Percentiles rank a stretch among this genome's conserved stretches.
phyloP scores from a whole-genome alignment of 345 rosid genomes.

The Aquilaria sinensis region DNA sequence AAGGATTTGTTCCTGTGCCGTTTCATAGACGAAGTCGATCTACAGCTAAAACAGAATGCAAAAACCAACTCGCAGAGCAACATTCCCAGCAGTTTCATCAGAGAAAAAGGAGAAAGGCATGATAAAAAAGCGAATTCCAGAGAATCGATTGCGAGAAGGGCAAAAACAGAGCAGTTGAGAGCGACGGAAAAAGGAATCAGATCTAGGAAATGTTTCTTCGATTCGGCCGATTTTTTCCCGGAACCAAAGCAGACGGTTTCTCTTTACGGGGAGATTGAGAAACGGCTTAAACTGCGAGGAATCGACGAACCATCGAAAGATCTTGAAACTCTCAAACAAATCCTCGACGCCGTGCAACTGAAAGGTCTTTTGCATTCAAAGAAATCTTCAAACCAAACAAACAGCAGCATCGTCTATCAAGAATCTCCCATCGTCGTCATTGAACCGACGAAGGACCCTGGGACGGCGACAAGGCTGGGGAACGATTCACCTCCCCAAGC shows the following conservation, averaged over 20 bases:
- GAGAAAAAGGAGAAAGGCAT: conserved; percentile 17
- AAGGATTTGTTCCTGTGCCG: conserved; percentile 50
- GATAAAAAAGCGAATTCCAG: conserved; percentile 19
- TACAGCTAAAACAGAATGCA: conserved; percentile 25
- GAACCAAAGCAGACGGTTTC: conserved; percentile 47
- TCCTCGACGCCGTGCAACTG: conserved; percentile 82
- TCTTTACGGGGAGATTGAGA: conserved; percentile 57
- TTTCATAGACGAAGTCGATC: conserved; percentile 46
- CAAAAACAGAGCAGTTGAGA: conserved; percentile 39
- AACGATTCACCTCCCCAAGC: conserved; percentile 7
- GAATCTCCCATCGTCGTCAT: conserved; percentile 48
- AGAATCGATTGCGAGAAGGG: conserved; percentile 21
- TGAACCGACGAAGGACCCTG: conserved; percentile 18
- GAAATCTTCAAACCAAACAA: background rate
- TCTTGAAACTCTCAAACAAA: conserved; percentile 81
- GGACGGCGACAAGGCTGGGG: conserved; percentile 22
- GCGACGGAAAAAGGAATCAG: conserved; percentile 29
- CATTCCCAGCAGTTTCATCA: conserved; percentile 16
- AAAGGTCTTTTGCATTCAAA: conserved; percentile 84
- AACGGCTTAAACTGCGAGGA: conserved; percentile 54
- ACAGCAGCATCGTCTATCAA: conserved; percentile 17
- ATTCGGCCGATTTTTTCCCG: conserved; percentile 84
- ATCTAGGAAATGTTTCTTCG: conserved; percentile 53
- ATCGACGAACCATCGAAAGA: conserved; percentile 71
- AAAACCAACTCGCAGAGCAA: conserved; percentile 19